phyloP scores from a whole-genome alignment of 768 basidiomycete genomes.

The Macrolepiota fuliginosa region DNA sequence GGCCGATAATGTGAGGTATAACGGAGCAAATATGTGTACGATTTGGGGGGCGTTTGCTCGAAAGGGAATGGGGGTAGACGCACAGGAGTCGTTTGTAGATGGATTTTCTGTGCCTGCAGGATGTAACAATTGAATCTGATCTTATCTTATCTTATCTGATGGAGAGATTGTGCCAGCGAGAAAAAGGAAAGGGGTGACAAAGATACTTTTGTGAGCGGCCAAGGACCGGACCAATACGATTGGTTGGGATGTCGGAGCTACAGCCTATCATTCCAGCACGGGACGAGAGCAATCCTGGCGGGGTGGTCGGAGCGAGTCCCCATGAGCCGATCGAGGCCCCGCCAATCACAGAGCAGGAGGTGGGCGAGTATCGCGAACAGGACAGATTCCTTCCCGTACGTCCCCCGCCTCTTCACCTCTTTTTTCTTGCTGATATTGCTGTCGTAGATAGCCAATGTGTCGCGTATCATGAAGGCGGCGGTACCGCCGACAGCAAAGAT shows the following conservation, averaged over 20 bases:
- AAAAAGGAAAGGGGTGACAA: neutral
- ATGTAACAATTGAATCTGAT: constrained; percentile 16
- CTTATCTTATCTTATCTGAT: constrained; percentile 9
- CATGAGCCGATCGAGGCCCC: constrained; percentile 53
- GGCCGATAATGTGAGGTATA: neutral
- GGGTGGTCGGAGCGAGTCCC: constrained; percentile 28
- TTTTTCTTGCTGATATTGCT: neutral
- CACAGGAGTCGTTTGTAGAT: constrained; percentile 22
- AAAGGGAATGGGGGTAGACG: constrained; percentile 42
- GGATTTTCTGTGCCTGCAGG: constrained; percentile 20
- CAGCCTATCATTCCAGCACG: constrained; percentile 41
- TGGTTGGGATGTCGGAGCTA: constrained; percentile 29
- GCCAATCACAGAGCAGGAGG: constrained; percentile 88
- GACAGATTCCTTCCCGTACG: constrained; percentile 92
- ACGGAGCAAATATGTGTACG: constrained; percentile 7
- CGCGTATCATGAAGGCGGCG: constrained; percentile 93
- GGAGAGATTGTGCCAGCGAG: neutral
- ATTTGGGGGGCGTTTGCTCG: constrained; percentile 44
- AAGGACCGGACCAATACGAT: constrained; percentile 12
- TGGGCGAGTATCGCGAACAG: constrained; percentile 93
- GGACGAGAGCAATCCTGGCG: constrained; percentile 30
- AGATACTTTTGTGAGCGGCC: neutral
- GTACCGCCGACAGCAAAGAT: constrained; percentile 93
- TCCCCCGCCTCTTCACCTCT: constrained; percentile 13
- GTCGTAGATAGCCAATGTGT: constrained; percentile 91